A percentile compares a stretch with the other conserved stretches of the same genome.
Conservation (phyloP, 352 stramenopile genomes). For the Phytophthora megakarya region DNA sequence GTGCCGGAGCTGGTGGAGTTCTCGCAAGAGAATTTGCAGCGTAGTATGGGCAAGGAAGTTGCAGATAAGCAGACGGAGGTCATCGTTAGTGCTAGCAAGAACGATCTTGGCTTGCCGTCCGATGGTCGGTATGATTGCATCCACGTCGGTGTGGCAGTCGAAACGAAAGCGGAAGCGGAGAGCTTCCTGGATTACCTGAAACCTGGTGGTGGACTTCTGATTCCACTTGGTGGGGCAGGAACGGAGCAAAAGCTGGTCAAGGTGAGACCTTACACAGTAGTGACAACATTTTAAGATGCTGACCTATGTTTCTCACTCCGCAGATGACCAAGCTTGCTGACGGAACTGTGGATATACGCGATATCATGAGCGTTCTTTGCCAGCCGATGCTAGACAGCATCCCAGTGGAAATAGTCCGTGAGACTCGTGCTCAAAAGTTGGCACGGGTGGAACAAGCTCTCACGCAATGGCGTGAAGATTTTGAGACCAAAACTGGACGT, state of each 20-base stretch:
- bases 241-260: constrained; percentile 85
- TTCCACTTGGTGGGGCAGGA: constrained; percentile 61
- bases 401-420: constrained; percentile 47
- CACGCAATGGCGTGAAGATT: constrained; percentile 66
- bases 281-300: background rate
- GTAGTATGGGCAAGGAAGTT: constrained; percentile 44
- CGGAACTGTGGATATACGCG: constrained; percentile 61
- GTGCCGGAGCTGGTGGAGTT: constrained; percentile 76
- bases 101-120: constrained; percentile 37
- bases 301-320: constrained; percentile 14
- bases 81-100: constrained; percentile 51
- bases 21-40: constrained; percentile 64
- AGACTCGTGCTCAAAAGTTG: constrained; percentile 68
- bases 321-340: constrained; percentile 74
- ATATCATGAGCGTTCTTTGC: constrained; percentile 87
- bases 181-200: constrained; percentile 71
- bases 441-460: constrained; percentile 62
- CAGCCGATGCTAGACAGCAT: constrained; percentile 75
- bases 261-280: constrained; percentile 31
- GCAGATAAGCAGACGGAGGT: constrained; percentile 50
- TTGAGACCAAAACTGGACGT: constrained; percentile 52
- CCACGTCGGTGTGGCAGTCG: constrained; percentile 80
- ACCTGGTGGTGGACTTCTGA: constrained; percentile 68
- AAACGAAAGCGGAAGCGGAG: constrained; percentile 76
- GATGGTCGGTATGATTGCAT: constrained; percentile 69